Base-by-base conservation (phyloP, 257 asterid genomes). In the Eucommia ulmoides region DNA sequence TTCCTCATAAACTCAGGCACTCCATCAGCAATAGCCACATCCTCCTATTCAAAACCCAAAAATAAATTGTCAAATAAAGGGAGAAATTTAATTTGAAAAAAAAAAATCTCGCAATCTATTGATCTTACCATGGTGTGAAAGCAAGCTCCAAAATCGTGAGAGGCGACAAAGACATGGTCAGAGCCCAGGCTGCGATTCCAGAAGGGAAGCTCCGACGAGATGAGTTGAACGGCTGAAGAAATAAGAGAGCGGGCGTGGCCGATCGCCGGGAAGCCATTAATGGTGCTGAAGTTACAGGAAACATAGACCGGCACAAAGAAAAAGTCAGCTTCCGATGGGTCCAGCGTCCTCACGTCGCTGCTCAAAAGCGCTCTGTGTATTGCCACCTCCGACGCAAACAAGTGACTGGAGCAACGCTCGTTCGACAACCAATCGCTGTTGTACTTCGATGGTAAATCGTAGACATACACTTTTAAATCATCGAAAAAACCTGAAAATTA, bases 81-180 rank as follows among this genome's bases (percentile, higher is more conserved):
- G 22, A 19, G 9, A 19, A 20, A 10, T 10, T 24, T 20, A 1
- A 53, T 19, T 4, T 15, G 33, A 33, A 24, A 20, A 47, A 18
- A 6, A 24, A 11, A n/a, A 20, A 15, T 8, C 33, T 12, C 38
- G 26, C 4, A 4, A 15, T 20, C 7, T 19, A 8, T 8, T 7
- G 20, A n/a, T n/a, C 52, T 4, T 54, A 91, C 99, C 93, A 91
- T 64, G 48, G 96, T 76, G 74, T 91, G 96, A 61, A 91, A 91
- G 55, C 99, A 91, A 18, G 99, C 72, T 14, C 96, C 99, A 45
- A 80, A 91, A 65, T 91, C 99, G 61, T 91, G 99, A 16, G 99
- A 81, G 1, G 96, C 96, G 21, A 91, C 94, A 14, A 91, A 81
- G 23, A 91, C 67, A 26, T 91, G 99, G 71, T 91, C 99, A 20